Conservation (phyloP, 768 basidiomycete genomes). For the Cystofilobasidium ferigula region DNA sequence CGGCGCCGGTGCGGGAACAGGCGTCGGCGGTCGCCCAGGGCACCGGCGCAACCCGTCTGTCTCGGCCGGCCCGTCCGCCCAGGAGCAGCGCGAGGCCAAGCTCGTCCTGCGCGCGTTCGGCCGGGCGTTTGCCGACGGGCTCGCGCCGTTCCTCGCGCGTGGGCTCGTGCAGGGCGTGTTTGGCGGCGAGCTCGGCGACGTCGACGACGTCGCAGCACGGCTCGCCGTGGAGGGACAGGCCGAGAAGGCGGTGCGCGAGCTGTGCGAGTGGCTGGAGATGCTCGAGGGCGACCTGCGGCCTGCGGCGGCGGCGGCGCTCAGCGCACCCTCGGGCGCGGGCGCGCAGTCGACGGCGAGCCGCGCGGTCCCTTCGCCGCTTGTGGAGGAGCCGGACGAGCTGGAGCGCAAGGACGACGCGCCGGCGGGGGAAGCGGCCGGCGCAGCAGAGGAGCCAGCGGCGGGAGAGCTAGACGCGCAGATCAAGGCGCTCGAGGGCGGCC, state of each 20-base stretch:
- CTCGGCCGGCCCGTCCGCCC: constrained; percentile 17
- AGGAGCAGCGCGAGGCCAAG: constrained; percentile 33
- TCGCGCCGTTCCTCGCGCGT: constrained; percentile 60
- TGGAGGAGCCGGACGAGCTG: constrained; percentile 17
- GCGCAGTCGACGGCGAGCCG: neutral
- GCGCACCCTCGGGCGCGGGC: neutral
- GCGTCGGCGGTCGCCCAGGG: constrained; percentile 32
- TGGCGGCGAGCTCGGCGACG: constrained; percentile 35
- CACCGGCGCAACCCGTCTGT: constrained; percentile 27
- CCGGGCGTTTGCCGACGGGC: constrained; percentile 49
- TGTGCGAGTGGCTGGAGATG: constrained; percentile 6
- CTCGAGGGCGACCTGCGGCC: constrained; percentile 9
- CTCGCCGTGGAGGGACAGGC: neutral
- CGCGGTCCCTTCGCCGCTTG: neutral
- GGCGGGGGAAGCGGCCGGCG: neutral
- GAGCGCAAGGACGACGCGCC: neutral
- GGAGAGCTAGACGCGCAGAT: constrained; percentile 18
- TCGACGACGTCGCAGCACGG: neutral
- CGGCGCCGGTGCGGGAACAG: neutral
- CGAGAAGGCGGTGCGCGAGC: neutral
- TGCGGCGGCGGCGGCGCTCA: neutral
- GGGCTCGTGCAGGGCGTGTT: constrained; percentile 69
- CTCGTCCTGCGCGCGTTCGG: constrained; percentile 45
- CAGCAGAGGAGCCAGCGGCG: neutral
- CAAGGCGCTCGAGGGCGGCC: constrained; percentile 5